Evolutionary conservation across 2,329 filamentous ascomycete genomes (phyloP), one percentile per base, ranked within the genome.

Genomic region (Botrytis porri): DNA sequence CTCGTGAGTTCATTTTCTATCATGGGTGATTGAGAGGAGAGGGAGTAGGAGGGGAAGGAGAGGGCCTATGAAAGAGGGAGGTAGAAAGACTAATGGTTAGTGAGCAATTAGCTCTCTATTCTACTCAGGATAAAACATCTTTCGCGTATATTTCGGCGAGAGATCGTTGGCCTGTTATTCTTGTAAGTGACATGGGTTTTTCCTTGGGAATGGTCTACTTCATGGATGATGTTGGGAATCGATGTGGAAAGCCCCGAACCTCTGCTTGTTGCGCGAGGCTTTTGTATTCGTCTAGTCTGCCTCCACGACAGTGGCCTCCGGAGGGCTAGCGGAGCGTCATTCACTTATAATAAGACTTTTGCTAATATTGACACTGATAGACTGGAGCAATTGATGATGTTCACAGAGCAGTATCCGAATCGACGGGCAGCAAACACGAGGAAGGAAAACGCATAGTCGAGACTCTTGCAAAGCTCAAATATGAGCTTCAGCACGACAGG

Each of bases 341-440:
- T 62, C 35, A 41, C 6, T n/a, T n/a, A 41, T 39, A 22, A 22
- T 39, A 22, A 35, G 39, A 3, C 7, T 1, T 43, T 37, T 25
- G 54, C 71, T 72, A 81, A 72, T 66, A 25, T 4, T n/a, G 12
- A 25, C 0, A 41, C 25, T 22, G 48, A 48, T 72, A 97, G 93
- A 98, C 96, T 25, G 90, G 94, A 81, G 93, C 92, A 72, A 96
- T 99, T 79, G 95, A 99, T 81, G 95, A 98, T 82, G 87, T 97
- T n/a, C 94, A 97, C 84, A 92, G 93, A 70, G 87, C 92, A 12
- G 87, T 92, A 6, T 85, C 85, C 48, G 85, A 87, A 51, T 76
- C 75, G 8, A 75, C 72, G 61, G 89, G 93, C 69, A 82, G 89
- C 74, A 92, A 92, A 80, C 83, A 86, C 48, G 88, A 88, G 37